Base-by-base conservation (phyloP, 768 basidiomycete genomes). In the Termitomyces sp. region DNA sequence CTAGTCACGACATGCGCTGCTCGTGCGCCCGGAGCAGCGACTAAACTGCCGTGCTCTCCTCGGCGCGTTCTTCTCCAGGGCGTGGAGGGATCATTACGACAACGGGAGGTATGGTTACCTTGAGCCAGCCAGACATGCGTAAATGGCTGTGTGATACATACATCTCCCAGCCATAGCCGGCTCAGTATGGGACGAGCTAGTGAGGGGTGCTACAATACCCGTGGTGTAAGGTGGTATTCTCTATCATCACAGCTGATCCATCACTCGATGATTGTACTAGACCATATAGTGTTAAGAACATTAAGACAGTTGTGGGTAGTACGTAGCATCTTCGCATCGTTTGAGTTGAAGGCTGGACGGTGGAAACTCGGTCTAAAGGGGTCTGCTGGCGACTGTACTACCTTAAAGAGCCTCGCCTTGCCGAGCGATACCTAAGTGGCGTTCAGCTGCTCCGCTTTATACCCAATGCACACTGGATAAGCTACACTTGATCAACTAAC, bases 331-430 rank as follows among this genome's bases (percentile, higher is more conserved):
- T 56, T 11, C 40, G 47, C 17, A 56, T 40, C 9, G 39, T 56
- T 9, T 47, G 47, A n/a, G 14, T 17, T 14, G 55, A 56, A 28
- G 30, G 55, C 1, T 56, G 55, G 55, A 42, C 28, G 28, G 8
- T 19, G 19, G 30, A 21, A 17, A 23, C 47, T 42, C 14, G 37
- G 5, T 41, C 46, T 6, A n/a, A 27, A 8, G 17, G n/a, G 16
- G 40, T 56, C 21, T 23, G 12, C 17, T 14, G 9, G 1, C 55
- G 42, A 37, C 3, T 23, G 11, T 56, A 56, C 27, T n/a, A 37
- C 12, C 55, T 56, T 27, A 56, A 49, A 35, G 55, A 56, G 39
- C 47, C 50, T 23, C 40, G 47, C 23, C 55, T 56, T 9, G 25
- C 32, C 14, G 19, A 28, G 21, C 47, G 55, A 9, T 14, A 41